These are phyloP conservation scores for Epichloe gansuensis DNA, from an alignment of 2,329 filamentous ascomycete species.

Conservation along the genomic window DNA sequence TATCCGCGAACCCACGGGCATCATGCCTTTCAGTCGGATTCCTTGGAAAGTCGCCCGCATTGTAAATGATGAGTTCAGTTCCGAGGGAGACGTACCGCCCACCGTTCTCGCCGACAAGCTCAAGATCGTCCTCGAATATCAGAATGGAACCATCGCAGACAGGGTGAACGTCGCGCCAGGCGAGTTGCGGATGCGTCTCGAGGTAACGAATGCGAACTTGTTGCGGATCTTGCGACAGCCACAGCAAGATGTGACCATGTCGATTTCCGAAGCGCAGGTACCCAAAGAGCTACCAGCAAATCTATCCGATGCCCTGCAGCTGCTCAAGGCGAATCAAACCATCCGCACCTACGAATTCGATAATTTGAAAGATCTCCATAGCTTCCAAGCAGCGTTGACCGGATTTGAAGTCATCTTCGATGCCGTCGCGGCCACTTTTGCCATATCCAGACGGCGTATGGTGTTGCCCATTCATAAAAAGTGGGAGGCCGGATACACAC, in stretches of 20 bases:
- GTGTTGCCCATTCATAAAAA: constrained; percentile 91
- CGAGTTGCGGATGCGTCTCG: constrained; percentile 55
- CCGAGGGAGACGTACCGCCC: constrained; percentile 43
- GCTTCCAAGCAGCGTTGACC: constrained; percentile 67
- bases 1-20: constrained; percentile 34
- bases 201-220: constrained; percentile 46
- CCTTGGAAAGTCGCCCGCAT: constrained; percentile 57
- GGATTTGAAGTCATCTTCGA: constrained; percentile 68
- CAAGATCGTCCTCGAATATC: constrained; percentile 61
- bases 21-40: constrained; percentile 36
- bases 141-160: constrained; percentile 68
- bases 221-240: constrained; percentile 57
- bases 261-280: constrained; percentile 55
- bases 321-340: constrained; percentile 44
- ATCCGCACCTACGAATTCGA: constrained; percentile 60
- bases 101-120: constrained; percentile 67
- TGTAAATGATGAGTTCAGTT: constrained; percentile 56
- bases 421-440: constrained; percentile 58
- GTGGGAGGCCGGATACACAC: constrained; percentile 71
- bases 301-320: constrained; percentile 50
- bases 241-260: constrained; percentile 66
- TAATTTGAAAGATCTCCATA: constrained; percentile 56
- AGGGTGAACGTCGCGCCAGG: constrained; percentile 68
- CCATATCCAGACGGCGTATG: constrained; percentile 74
- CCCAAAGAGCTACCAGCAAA: constrained; percentile 48